Evolutionary conservation across 768 basidiomycete species (phyloP).

Genomic region (Hypholoma sublateritium): DNA sequence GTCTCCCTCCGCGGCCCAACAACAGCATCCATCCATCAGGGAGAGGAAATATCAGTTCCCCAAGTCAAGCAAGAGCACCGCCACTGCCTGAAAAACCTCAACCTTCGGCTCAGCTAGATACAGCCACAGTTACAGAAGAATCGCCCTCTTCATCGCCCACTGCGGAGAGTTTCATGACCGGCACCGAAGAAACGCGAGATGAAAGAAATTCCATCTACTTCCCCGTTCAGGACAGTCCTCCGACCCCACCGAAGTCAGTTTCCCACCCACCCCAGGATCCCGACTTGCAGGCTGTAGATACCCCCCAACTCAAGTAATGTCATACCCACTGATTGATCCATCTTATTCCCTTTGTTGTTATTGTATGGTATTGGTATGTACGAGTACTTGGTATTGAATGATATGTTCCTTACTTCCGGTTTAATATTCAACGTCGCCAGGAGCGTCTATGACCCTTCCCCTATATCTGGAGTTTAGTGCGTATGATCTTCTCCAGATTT

Average conservation of each 20-base stretch:
- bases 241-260: conserved; percentile 8
- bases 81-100: conserved; percentile 23
- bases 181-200: conserved; percentile 9
- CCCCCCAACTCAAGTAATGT: conserved; percentile 12
- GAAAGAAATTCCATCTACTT: conserved; percentile 21
- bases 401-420: not conserved
- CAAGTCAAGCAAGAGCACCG: conserved; percentile 35
- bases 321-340: conserved; percentile 10
- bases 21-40: conserved; percentile 80
- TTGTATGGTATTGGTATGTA: conserved; percentile 14
- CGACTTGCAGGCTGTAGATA: conserved; percentile 7
- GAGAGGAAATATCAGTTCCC: conserved; percentile 51
- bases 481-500: conserved; percentile 20
- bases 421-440: conserved; percentile 15
- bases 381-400: conserved; percentile 7
- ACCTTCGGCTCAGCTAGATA: conserved; percentile 21
- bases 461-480: too few relatives aligned
- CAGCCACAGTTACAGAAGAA: conserved; percentile 11
- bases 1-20: conserved; percentile 64
- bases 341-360: conserved; percentile 10
- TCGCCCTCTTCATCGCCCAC: conserved; percentile 27
- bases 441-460: not conserved
- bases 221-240: conserved; percentile 13
- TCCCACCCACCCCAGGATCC: conserved; percentile 1
- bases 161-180: conserved; percentile 7